phyloP scores from a whole-genome alignment of 441 rosid species.

The Adansonia grandidieri region DNA sequence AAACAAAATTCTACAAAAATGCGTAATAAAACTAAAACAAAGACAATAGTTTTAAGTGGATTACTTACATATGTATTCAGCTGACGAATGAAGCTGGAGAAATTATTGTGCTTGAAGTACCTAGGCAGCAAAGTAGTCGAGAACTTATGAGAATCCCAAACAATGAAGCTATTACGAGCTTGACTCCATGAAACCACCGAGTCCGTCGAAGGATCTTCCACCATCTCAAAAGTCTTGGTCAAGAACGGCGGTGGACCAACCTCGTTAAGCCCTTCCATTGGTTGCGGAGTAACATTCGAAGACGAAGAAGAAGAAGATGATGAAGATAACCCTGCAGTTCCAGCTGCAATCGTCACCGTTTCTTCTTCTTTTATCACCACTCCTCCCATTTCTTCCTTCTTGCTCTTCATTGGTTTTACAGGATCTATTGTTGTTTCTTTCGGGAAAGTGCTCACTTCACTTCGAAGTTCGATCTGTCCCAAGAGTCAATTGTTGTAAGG shows the following conservation, averaged over 20 bases:
- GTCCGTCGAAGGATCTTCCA: conserved; percentile 63
- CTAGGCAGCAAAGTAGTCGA: conserved; percentile 29
- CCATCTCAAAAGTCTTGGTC: conserved; percentile 65
- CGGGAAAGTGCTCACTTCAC: too few species aligned
- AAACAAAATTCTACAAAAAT: not conserved
- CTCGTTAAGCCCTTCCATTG: conserved; percentile 73
- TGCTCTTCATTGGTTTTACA: too few species aligned
- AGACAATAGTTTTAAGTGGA: not conserved
- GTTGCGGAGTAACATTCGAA: conserved; percentile 54
- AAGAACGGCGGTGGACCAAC: conserved; percentile 73
- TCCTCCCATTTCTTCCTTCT: conserved; percentile 40
- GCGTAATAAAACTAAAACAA: not conserved
- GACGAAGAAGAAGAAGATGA: conserved; percentile 51
- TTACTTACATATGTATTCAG: conserved; percentile 69
- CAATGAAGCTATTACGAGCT: conserved; percentile 59
- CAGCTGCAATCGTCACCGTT: conserved; percentile 28
- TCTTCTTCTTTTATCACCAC: conserved; percentile 55
- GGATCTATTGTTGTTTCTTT: too few species aligned
- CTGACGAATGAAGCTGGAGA: conserved; percentile 30
- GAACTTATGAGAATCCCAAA: conserved; percentile 61
- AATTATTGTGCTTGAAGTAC: too few species aligned
- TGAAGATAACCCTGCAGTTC: conserved; percentile 34
- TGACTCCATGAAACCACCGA: conserved; percentile 63
- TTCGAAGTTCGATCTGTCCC: too few species aligned
- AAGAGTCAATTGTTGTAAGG: too few species aligned